Conservation (phyloP, 768 basidiomycete genomes). For the Rhodotorula taiwanensis region DNA sequence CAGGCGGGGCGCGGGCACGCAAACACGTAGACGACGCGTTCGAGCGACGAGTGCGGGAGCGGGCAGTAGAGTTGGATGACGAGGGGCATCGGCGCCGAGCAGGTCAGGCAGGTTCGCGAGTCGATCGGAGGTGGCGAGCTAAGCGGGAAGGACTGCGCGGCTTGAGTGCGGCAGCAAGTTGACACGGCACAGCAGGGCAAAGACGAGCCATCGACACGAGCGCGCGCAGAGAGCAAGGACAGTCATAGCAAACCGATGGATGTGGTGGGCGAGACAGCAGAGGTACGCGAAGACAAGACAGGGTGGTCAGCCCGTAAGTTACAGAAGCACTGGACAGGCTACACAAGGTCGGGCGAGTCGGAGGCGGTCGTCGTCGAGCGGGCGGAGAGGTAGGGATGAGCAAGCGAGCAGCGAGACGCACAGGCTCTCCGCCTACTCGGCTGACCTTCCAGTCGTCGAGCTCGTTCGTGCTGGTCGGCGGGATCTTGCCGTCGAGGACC, state of each 20-base stretch:
- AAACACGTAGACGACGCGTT: slow-evolving; percentile 79
- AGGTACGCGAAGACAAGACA: background rate
- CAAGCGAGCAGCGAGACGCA: slow-evolving; percentile 1
- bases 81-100: slow-evolving; percentile 67
- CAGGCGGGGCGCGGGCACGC: slow-evolving; percentile 65
- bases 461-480: background rate
- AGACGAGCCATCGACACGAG: background rate
- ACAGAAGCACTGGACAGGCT: background rate
- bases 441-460: slow-evolving; percentile 19
- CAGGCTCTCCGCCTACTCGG: slow-evolving; percentile 27
- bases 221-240: background rate
- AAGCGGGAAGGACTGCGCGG: slow-evolving; percentile 29
- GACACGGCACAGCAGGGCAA: no score
- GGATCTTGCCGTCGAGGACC: slow-evolving; percentile 22
- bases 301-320: background rate
- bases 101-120: slow-evolving; percentile 56
- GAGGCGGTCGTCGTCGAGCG: no score
- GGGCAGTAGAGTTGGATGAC: slow-evolving; percentile 86
- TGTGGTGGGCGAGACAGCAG: no score
- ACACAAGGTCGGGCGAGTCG: no score
- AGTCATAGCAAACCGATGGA: no score
- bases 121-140: background rate
- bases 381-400: background rate
- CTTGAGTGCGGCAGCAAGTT: background rate
- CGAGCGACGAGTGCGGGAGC: slow-evolving; percentile 73